Evolutionary conservation across 768 basidiomycete species (phyloP), one percentile per base, ranked within the genome.

Genomic region (Solioccasus polychromus): DNA sequence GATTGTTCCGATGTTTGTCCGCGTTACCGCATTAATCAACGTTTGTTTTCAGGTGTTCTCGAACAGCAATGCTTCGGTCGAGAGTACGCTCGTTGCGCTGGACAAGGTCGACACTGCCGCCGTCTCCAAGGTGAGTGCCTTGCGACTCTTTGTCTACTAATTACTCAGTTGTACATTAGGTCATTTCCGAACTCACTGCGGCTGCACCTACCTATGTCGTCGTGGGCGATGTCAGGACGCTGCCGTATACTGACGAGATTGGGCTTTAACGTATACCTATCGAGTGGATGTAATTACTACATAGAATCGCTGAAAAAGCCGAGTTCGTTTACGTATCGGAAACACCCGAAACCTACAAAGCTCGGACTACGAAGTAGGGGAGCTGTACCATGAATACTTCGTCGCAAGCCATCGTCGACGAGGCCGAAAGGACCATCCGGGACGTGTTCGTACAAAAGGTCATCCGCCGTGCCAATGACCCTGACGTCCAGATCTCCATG

Each of bases 141-240:
- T 29, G 10, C 12, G 3, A 19, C 8, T 5, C 23, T 44, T 10
- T 44, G 15, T 35, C 38, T 7, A 5, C 12, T 5, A 2, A 12
- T 23, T 17, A 23, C 17, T 44, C 8, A 47, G 11, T n/a, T 35
- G 42, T 24, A 20, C 44, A 25, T 12, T 35, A 44, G 89, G 78
- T 82, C 39, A 77, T 82, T 35, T 71, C 83, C 3, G 66, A 77
- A 29, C 76, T 95, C 35, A 67, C 88, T 60, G 78, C 82, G 63
- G 67, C 73, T 55, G 88, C 91, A 70, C 89, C 94, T 17, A 93
- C 92, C 20, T 91, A 77, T 54, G 91, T 97, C 31, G 86, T 83
- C 10, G 76, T 97, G 39, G 96, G 94, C 35, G 82, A 95, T 61
- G 69, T 83, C 53, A 69, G 74, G 56, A 60, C 77, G 24, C 76